phyloP scores from a whole-genome alignment of 1,284 basidiomycete genomes.

The Apiotrichum domesticum region DNA sequence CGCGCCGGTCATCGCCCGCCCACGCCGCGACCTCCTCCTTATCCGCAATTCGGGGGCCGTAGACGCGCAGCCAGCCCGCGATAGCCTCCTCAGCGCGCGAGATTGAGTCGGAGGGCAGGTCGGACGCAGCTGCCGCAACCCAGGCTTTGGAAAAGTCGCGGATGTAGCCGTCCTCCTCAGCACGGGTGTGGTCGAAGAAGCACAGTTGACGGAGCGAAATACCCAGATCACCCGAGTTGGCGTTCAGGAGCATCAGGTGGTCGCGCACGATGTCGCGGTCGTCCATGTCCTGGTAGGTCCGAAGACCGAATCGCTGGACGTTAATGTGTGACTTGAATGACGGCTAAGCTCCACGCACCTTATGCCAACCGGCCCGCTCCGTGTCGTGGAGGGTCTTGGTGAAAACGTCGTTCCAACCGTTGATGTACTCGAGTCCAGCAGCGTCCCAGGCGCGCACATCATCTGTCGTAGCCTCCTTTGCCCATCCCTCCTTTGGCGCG shows the following conservation, averaged over 20 bases:
- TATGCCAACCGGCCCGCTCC: slow-evolving; percentile 62
- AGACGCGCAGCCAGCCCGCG: slow-evolving; percentile 62
- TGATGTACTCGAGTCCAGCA: slow-evolving; percentile 53
- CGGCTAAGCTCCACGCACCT: slow-evolving; percentile 48
- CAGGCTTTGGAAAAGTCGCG: slow-evolving; percentile 53
- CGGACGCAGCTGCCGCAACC: slow-evolving; percentile 49
- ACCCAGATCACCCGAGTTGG: slow-evolving; percentile 73
- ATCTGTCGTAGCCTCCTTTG: slow-evolving; percentile 56
- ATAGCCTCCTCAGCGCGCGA: slow-evolving; percentile 52
- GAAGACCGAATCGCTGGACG: slow-evolving; percentile 67
- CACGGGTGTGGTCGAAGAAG: slow-evolving; percentile 56
- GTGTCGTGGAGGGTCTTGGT: slow-evolving; percentile 56
- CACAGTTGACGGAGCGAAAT: slow-evolving; percentile 66
- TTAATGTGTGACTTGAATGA: neutral
- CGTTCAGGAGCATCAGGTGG: slow-evolving; percentile 65
- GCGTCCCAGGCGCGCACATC: slow-evolving; percentile 60
- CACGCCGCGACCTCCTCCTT: slow-evolving; percentile 13
- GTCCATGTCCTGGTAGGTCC: slow-evolving; percentile 48
- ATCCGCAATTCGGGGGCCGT: slow-evolving; percentile 56
- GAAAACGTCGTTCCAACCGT: slow-evolving; percentile 51
- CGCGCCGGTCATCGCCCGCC: slow-evolving; percentile 12
- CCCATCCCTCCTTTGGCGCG: slow-evolving; percentile 61
- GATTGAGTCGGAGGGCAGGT: slow-evolving; percentile 49
- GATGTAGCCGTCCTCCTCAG: slow-evolving; percentile 34
- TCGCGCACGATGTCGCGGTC: slow-evolving; percentile 59